Percentiles rank a stretch among this genome's conserved stretches.
Conservation (phyloP, 1,284 basidiomycete genomes). For the Thecaphora frezii region DNA sequence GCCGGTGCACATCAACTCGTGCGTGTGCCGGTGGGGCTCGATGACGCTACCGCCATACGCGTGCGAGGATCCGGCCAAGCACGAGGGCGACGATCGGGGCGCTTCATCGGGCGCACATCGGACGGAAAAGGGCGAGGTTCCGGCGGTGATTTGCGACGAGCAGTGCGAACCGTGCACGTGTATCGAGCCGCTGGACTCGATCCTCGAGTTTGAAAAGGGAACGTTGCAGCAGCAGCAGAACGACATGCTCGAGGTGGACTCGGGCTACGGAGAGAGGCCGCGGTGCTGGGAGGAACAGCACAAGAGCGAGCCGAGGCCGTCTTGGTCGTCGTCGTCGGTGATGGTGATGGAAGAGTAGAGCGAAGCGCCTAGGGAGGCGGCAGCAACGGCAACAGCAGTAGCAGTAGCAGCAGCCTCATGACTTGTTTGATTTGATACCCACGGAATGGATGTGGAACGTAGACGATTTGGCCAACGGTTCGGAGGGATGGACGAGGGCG, state of each 20-base stretch:
- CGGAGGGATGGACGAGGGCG: too few relatives aligned
- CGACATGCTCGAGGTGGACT: not conserved
- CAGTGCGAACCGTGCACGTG: constrained; percentile 23
- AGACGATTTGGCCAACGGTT: too few relatives aligned
- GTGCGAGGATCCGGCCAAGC: constrained; percentile 17
- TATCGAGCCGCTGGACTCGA: constrained; percentile 13
- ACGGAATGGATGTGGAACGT: too few relatives aligned
- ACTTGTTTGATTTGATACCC: too few relatives aligned
- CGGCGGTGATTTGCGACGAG: too few relatives aligned
- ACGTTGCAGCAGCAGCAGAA: not conserved
- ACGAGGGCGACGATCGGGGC: constrained; percentile 3
- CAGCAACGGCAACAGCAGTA: too few relatives aligned
- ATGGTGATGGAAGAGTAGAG: not conserved
- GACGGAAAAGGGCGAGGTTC: too few relatives aligned
- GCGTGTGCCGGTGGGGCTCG: constrained; percentile 18
- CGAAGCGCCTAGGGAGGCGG: not conserved
- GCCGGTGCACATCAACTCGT: constrained; percentile 16
- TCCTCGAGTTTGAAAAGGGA: constrained; percentile 19
- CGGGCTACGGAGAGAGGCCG: not conserved
- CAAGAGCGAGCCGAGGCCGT: not conserved
- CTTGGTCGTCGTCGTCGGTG: not conserved
- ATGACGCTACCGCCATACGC: constrained; percentile 25
- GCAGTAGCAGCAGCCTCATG: too few relatives aligned
- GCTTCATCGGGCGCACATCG: too few relatives aligned
- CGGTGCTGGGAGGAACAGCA: not conserved